These are phyloP conservation scores for Hyphodiscus sp. DNA, from an alignment of 2,329 filamentous ascomycete species.

Conservation along the genomic window DNA sequence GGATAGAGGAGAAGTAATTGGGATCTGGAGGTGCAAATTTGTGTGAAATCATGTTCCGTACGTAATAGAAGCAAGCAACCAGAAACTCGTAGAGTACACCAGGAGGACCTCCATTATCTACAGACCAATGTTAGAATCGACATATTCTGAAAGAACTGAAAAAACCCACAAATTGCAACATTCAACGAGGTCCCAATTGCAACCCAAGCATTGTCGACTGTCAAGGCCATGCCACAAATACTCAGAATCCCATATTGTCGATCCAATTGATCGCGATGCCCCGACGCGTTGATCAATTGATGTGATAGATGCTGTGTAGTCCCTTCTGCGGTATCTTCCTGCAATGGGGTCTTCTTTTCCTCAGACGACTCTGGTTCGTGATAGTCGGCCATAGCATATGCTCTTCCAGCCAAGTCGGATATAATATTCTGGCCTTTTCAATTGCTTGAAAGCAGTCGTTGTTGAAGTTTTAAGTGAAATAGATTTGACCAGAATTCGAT, in stretches of 20 bases:
- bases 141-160: background rate
- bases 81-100: conserved; percentile 56
- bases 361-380: background rate
- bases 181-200: conserved; percentile 37
- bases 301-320: background rate
- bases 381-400: background rate
- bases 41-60: no score
- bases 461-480: background rate
- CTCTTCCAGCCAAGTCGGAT: background rate
- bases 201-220: conserved; percentile 36
- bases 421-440: background rate
- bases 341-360: background rate
- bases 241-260: conserved; percentile 39
- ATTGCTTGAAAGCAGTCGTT: background rate
- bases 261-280: conserved; percentile 42
- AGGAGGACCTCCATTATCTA: conserved; percentile 53
- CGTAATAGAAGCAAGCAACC: conserved; percentile 39
- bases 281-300: conserved; percentile 37
- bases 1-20: background rate
- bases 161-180: conserved; percentile 16
- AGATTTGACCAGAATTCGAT: no score
- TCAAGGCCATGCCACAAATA: conserved; percentile 38
- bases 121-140: conserved; percentile 31
- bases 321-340: conserved; percentile 1
- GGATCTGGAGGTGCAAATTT: background rate